Evolutionary conservation across 371 early-diverging fungal species (phyloP).

Genomic region (Mucor piriformis): DNA sequence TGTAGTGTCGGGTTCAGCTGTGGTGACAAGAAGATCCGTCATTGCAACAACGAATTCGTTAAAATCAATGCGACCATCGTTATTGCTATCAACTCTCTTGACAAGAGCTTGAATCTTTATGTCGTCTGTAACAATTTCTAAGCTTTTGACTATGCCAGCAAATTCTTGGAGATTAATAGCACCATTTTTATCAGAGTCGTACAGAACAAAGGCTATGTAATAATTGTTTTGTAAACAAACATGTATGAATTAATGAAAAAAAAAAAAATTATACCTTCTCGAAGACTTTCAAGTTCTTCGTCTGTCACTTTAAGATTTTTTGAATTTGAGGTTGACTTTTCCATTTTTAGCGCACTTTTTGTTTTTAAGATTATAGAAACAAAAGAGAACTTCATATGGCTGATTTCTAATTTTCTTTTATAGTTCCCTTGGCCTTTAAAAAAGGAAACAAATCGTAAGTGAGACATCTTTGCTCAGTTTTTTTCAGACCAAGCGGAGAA

Average conservation of each 20-base stretch:
- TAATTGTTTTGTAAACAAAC: neutral
- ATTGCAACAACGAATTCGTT: constrained; percentile 77
- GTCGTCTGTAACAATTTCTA: constrained; percentile 15
- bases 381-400: constrained; percentile 14
- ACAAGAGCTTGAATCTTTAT: constrained; percentile 9
- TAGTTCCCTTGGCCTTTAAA: neutral
- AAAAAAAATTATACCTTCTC: constrained; percentile 15
- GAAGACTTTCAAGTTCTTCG: constrained; percentile 28
- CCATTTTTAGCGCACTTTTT: neutral
- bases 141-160: constrained; percentile 23
- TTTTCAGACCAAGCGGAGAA: neutral
- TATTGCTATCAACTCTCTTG: constrained; percentile 26
- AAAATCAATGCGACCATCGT: constrained; percentile 58
- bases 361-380: constrained; percentile 1
- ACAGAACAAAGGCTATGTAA: constrained; percentile 27
- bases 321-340: neutral
- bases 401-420: neutral
- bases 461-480: neutral
- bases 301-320: constrained; percentile 8
- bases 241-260: neutral
- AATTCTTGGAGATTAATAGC: constrained; percentile 20
- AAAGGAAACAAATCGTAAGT: neutral
- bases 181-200: constrained; percentile 28
- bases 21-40: constrained; percentile 18
- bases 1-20: constrained; percentile 2